Conservation (phyloP, 2,329 filamentous ascomycete genomes). For the Paecilomyces formosus region DNA sequence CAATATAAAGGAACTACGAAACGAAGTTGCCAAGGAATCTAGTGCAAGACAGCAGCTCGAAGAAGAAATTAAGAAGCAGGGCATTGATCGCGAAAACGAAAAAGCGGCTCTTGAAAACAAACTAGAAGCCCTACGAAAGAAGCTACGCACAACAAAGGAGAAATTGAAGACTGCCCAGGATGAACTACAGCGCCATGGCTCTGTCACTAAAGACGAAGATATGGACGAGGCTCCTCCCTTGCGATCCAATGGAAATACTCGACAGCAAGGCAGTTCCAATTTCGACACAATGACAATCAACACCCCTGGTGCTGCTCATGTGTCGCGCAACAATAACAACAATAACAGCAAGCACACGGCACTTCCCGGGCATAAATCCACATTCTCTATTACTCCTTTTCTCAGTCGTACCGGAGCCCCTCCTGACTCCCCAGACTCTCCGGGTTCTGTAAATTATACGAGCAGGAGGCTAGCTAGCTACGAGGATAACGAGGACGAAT, state of each 20-base stretch:
- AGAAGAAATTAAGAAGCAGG: conserved; percentile 47
- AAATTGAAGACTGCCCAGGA: conserved; percentile 61
- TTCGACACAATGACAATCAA: conserved; percentile 40
- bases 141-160: conserved; percentile 62
- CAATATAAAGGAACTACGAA: conserved; percentile 41
- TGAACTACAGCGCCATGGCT: conserved; percentile 39
- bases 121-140: conserved; percentile 60
- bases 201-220: conserved; percentile 20
- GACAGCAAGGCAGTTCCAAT: conserved; percentile 25
- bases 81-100: conserved; percentile 55
- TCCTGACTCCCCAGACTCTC: conserved; percentile 23
- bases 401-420: conserved; percentile 66
- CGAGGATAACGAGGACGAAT: neutral
- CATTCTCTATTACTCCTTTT: conserved; percentile 90
- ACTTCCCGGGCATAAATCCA: conserved; percentile 74
- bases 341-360: conserved; percentile 52
- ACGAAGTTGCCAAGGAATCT: conserved; percentile 45
- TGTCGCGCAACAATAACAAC: conserved; percentile 50
- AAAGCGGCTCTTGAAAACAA: conserved; percentile 63
- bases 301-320: conserved; percentile 41
- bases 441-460: conserved; percentile 18
- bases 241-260: conserved; percentile 35
- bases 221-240: conserved; percentile 23
- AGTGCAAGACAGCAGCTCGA: conserved; percentile 42
- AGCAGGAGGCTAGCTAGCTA: conserved; percentile 12